A percentile compares a stretch with the other conserved stretches of the same genome.
These are phyloP conservation scores for Corymbia maculata DNA, from an alignment of 345 rosid genomes.

Conservation along the genomic window DNA sequence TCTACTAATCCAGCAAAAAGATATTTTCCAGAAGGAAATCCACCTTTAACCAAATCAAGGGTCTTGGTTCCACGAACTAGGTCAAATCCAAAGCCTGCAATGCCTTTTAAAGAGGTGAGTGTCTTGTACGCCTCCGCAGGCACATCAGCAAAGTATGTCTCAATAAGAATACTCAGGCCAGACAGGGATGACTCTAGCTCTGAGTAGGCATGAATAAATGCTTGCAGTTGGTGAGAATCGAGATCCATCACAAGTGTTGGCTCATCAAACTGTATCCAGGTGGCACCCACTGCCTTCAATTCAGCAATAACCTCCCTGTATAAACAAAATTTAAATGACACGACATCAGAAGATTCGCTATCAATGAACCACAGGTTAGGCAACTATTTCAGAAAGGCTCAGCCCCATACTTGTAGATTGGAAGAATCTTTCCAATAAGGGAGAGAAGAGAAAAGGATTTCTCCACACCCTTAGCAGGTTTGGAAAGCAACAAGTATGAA, in stretches of 20 bases:
- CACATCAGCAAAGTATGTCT: slow-evolving; percentile 92
- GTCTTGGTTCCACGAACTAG: slow-evolving; percentile 82
- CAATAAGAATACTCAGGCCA: slow-evolving; percentile 75
- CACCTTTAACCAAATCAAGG: slow-evolving; percentile 66
- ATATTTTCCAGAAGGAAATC: slow-evolving; percentile 73
- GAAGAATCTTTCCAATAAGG: slow-evolving; percentile 74
- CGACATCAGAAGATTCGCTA: slow-evolving; percentile 3
- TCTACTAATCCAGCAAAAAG: slow-evolving; percentile 96
- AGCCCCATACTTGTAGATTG: slow-evolving; percentile 67
- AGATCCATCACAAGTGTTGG: slow-evolving; percentile 88
- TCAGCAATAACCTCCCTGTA: slow-evolving; percentile 80
- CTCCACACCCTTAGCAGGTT: slow-evolving; percentile 88
- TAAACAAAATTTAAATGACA: neutral
- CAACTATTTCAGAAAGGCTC: neutral
- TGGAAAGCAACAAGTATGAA: slow-evolving; percentile 84
- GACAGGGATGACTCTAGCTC: slow-evolving; percentile 72
- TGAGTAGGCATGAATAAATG: slow-evolving; percentile 68
- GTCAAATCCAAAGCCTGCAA: slow-evolving; percentile 73
- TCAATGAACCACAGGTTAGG: neutral
- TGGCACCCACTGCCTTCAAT: slow-evolving; percentile 89
- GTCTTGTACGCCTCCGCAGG: slow-evolving; percentile 74
- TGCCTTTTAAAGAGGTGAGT: slow-evolving; percentile 81
- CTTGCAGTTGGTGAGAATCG: slow-evolving; percentile 60
- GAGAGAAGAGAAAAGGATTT: slow-evolving; percentile 75
- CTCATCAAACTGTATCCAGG: slow-evolving; percentile 95